Evolutionary conservation across 2,329 filamentous ascomycete species (phyloP), one percentile per base, ranked within the genome.

Genomic region (Alternaria metachromatica): DNA sequence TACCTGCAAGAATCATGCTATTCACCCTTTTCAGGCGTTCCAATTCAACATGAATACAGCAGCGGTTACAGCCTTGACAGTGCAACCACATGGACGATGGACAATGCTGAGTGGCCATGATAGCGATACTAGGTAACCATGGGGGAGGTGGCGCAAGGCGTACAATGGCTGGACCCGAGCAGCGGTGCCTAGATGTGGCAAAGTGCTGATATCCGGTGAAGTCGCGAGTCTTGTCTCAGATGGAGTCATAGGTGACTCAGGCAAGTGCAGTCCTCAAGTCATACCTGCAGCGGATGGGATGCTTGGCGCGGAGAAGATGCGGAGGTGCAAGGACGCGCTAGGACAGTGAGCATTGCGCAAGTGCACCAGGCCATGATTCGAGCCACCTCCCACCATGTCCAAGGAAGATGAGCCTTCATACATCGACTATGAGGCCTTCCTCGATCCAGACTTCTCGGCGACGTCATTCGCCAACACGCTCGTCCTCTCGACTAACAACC

Each of bases 361-460:
- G 23, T 33, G 28, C 28, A 20, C 20, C 41, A 46, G 18, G 58
- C 44, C n/a, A 43, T 28, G 10, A 8, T 55, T 37, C 11, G 50
- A 48, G 44, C 48, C 15, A 46, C 23, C 30, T 33, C 26, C 25
- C 56, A 37, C 60, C 56, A 80, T 80, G 78, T 72, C 76, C 44
- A 69, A 62, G 33, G 79, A 82, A 23, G 76, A 76, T 48, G 89
- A 91, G 62, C 87, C 90, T 44, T 96, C 93, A 9, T 99, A 99
- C 82, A 94, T 99, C 77, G 94, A 98, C 87, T 97, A 97, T 82
- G 93, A 97, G 79, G 87, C 92, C 67, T 97, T 99, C 75, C 88
- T 97, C 68, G 88, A 91, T 53, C 92, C 94, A 11, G 84, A 87
- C 65, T 99, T 99, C 83, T 92, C 90, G 21, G 88, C 95, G 6